Evolutionary conservation across 2,329 filamentous ascomycete genomes (phyloP).

Genomic region (Aureobasidium sp.): DNA sequence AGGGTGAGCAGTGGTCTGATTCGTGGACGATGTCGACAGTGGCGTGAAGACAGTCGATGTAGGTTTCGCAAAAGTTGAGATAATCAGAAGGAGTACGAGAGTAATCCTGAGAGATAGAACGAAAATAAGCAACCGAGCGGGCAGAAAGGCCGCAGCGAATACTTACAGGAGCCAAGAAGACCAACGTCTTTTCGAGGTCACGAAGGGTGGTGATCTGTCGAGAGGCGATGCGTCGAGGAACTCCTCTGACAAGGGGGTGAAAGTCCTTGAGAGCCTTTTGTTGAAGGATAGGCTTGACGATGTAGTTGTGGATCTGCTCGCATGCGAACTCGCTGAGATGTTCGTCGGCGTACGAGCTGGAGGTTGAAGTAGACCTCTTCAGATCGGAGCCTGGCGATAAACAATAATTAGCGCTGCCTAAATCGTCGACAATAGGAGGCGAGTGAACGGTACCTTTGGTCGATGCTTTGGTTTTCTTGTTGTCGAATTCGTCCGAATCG

Average conservation of each 20-base stretch:
- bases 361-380: background rate
- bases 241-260: slow-evolving; percentile 67
- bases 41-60: slow-evolving; percentile 81
- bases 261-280: slow-evolving; percentile 70
- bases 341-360: slow-evolving; percentile 39
- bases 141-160: slow-evolving; percentile 35
- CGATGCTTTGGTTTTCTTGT: slow-evolving; percentile 5
- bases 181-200: slow-evolving; percentile 87
- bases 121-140: slow-evolving; percentile 61
- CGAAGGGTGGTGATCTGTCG: slow-evolving; percentile 85
- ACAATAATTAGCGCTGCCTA: slow-evolving; percentile 7
- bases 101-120: slow-evolving; percentile 61
- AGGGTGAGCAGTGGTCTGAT: slow-evolving; percentile 73
- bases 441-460: slow-evolving; percentile 15
- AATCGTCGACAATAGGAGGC: background rate
- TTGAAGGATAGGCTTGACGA: slow-evolving; percentile 67
- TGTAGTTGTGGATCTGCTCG: slow-evolving; percentile 71
- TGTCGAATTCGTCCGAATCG: slow-evolving; percentile 25
- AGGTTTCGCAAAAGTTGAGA: slow-evolving; percentile 81
- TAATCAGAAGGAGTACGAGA: slow-evolving; percentile 63
- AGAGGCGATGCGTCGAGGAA: slow-evolving; percentile 69
- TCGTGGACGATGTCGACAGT: slow-evolving; percentile 81
- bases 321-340: slow-evolving; percentile 61
- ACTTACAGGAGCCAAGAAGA: slow-evolving; percentile 93
- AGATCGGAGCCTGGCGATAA: slow-evolving; percentile 9